Percentiles rank a stretch among this genome's conserved stretches.
These are phyloP conservation scores for Excoecaria cochinchinensis DNA, from an alignment of 345 rosid genomes.

Conservation along the genomic window DNA sequence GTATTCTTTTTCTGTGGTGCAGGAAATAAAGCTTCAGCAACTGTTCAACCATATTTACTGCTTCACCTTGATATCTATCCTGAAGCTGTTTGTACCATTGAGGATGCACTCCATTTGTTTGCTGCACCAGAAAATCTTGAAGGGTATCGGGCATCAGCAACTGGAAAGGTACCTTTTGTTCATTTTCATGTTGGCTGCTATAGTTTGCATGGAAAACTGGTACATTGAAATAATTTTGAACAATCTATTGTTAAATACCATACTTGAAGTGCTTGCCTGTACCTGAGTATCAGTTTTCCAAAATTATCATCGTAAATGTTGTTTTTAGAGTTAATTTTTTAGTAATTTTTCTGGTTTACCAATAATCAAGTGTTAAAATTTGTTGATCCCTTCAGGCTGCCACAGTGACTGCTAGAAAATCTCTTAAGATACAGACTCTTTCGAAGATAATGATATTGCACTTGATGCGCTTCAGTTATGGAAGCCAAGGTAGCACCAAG, in stretches of 20 bases:
- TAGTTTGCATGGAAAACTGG: neutral
- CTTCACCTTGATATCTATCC: conserved; percentile 87
- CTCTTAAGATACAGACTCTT: conserved; percentile 71
- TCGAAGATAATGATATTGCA: conserved; percentile 92
- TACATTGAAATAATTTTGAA: neutral
- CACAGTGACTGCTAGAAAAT: conserved; percentile 80
- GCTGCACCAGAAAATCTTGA: conserved; percentile 81
- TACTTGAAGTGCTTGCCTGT: neutral
- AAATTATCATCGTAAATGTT: neutral
- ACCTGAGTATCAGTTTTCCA: neutral
- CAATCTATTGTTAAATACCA: neutral
- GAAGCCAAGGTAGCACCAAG: conserved; percentile 90
- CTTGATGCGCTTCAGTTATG: conserved; percentile 89
- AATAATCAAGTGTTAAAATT: neutral
- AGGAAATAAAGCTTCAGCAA: conserved; percentile 84
- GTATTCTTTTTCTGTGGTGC: conserved; percentile 11
- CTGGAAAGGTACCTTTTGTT: conserved; percentile 65
- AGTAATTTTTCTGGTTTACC: neutral
- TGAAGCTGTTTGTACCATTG: conserved; percentile 66
- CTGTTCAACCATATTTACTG: conserved; percentile 79
- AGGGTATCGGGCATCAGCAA: conserved; percentile 72
- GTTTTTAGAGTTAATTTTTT: neutral
- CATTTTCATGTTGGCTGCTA: neutral
- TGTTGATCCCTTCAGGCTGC: conserved; percentile 52
- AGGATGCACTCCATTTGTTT: conserved; percentile 81